Conservation (phyloP, 495 filamentous ascomycete genomes). For the Tuber microsphaerosporum region DNA sequence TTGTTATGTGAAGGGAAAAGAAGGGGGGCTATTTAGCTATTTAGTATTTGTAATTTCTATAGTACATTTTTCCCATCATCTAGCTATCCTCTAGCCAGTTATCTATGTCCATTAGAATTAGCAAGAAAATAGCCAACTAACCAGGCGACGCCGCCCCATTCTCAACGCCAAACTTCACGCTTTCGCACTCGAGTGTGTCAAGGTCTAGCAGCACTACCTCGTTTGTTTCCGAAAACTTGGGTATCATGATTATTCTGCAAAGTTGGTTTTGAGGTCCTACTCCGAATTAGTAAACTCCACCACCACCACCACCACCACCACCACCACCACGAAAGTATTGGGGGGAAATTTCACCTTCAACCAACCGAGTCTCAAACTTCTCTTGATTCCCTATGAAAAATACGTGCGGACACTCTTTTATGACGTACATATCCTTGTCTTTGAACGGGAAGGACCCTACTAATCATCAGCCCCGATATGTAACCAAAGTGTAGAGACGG, state of each 20-base stretch:
- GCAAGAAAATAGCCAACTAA: not conserved
- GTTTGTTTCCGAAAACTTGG: slow-evolving; percentile 70
- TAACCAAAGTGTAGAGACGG: not conserved
- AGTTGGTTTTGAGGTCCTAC: slow-evolving; percentile 49
- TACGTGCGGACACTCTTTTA: slow-evolving; percentile 76
- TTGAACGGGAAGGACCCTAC: slow-evolving; percentile 94
- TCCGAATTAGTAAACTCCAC: slow-evolving; percentile 32
- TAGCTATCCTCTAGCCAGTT: not conserved
- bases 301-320: too few relatives aligned
- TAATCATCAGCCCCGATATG: slow-evolving; percentile 3
- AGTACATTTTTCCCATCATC: not conserved
- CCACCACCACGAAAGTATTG: not conserved
- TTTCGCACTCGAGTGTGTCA: slow-evolving; percentile 70
- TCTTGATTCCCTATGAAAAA: slow-evolving; percentile 88
- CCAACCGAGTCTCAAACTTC: slow-evolving; percentile 65
- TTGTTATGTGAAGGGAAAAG: not conserved
- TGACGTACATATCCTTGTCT: slow-evolving; percentile 78
- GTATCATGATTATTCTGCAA: slow-evolving; percentile 70
- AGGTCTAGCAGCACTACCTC: slow-evolving; percentile 79
- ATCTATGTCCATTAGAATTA: not conserved
- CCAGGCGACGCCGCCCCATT: slow-evolving; percentile 18
- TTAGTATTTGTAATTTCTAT: not conserved
- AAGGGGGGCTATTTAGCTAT: not conserved
- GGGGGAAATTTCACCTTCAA: slow-evolving; percentile 48
- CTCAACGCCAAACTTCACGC: slow-evolving; percentile 59